Evolutionary conservation across 495 filamentous ascomycete genomes (phyloP).

Genomic region (Bathelium albidoporum): DNA sequence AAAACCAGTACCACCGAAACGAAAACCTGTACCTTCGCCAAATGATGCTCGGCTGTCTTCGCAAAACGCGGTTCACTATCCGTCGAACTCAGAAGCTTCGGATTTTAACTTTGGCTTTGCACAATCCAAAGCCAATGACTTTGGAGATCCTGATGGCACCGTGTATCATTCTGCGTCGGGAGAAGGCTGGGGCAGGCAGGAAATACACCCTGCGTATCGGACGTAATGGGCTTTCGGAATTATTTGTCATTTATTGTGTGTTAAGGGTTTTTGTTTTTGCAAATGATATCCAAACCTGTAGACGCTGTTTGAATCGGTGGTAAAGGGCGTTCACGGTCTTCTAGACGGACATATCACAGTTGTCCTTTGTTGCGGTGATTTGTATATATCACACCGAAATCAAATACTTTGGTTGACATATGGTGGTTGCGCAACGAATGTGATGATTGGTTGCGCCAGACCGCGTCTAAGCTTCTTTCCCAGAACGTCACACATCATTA

Average conservation of each 20-base stretch:
- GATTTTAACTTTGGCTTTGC: not conserved
- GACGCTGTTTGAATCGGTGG: not conserved
- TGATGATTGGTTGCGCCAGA: not conserved
- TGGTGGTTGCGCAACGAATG: not conserved
- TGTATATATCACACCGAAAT: not conserved
- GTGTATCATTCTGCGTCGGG: conserved; percentile 1
- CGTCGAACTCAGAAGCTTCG: not conserved
- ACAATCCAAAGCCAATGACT: not conserved
- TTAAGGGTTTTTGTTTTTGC: not conserved
- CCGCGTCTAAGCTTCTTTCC: not conserved
- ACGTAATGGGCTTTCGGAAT: not conserved
- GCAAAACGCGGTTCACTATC: not conserved
- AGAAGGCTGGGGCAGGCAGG: not conserved
- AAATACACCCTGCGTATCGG: not conserved
- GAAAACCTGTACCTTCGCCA: not conserved
- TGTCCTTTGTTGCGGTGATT: not conserved
- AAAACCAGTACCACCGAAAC: not conserved
- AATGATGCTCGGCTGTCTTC: not conserved
- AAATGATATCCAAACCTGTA: not conserved
- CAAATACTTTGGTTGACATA: not conserved
- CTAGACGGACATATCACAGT: not conserved
- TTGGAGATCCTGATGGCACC: not conserved
- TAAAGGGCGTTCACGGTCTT: not conserved
- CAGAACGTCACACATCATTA: not conserved
- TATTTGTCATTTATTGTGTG: not conserved